phyloP scores from a whole-genome alignment of 192 early-diverging fungal genomes.

The Rhizophagus clarus region DNA sequence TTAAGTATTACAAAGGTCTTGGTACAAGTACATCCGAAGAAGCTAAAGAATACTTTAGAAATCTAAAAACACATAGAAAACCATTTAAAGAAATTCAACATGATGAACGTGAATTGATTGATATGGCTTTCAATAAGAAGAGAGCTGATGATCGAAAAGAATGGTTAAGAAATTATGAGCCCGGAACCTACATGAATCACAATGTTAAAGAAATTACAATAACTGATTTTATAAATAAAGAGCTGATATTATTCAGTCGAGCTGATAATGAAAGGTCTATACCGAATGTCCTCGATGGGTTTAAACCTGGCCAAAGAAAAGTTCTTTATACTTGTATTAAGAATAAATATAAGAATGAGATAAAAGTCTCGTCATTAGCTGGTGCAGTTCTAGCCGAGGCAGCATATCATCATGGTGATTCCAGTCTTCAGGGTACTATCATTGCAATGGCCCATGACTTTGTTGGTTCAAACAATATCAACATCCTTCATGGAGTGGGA shows the following conservation, averaged over 20 bases:
- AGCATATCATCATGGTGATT: conserved; percentile 96
- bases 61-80: conserved; percentile 82
- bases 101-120: conserved; percentile 78
- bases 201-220: no score
- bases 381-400: conserved; percentile 89
- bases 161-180: conserved; percentile 81
- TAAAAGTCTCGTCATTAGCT: conserved; percentile 76
- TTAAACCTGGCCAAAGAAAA: conserved; percentile 98
- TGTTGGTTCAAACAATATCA: conserved; percentile 95
- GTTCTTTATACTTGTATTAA: conserved; percentile 88
- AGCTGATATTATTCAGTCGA: conserved; percentile 92
- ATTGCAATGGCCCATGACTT: conserved; percentile 93
- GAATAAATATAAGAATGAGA: conserved; percentile 73
- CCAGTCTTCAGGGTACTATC: conserved; percentile 79
- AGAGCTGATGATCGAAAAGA: conserved; percentile 91
- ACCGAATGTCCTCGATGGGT: conserved; percentile 92
- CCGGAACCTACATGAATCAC: no score
- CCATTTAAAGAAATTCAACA: conserved; percentile 59
- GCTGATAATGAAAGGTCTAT: conserved; percentile 96
- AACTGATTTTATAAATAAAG: conserved; percentile 95
- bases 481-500: conserved; percentile 80
- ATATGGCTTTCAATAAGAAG: conserved; percentile 97
- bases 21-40: conserved; percentile 85
- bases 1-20: conserved; percentile 98
- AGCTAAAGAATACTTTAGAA: conserved; percentile 91